phyloP scores from a whole-genome alignment of 202 grass and related monocot genomes.

The Setaria viridis region DNA sequence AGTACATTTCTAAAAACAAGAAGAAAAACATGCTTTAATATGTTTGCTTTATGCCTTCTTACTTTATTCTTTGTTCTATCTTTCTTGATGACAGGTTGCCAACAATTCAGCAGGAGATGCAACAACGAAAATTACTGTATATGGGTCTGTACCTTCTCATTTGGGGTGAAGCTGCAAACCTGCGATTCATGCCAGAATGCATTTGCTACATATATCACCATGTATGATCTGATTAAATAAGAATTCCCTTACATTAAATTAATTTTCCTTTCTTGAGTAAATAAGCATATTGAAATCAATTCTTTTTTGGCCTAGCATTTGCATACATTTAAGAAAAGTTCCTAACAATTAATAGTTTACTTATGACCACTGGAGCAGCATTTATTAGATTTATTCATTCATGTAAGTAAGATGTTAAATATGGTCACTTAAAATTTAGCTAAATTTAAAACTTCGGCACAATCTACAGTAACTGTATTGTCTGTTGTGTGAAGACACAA shows the following conservation, averaged over 20 bases:
- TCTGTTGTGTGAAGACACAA: slow-evolving; percentile 16
- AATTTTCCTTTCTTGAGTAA: not conserved
- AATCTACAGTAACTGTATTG: not conserved
- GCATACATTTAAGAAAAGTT: slow-evolving; percentile 14
- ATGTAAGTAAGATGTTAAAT: slow-evolving; percentile 5
- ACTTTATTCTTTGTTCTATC: slow-evolving; percentile 43
- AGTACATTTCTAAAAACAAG: not conserved
- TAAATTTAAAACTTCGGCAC: not conserved
- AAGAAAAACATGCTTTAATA: not conserved
- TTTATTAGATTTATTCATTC: not conserved
- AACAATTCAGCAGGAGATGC: slow-evolving; percentile 91
- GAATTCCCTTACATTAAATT: slow-evolving; percentile 15
- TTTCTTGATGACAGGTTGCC: slow-evolving; percentile 70
- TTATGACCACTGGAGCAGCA: not conserved
- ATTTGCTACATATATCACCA: slow-evolving; percentile 99
- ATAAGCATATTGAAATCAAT: slow-evolving; percentile 23
- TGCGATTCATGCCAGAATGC: slow-evolving; percentile 98
- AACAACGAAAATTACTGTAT: slow-evolving; percentile 93
- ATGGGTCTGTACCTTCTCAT: slow-evolving; percentile 99
- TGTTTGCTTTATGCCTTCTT: slow-evolving; percentile 15
- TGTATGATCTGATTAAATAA: slow-evolving; percentile 62
- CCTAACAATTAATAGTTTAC: slow-evolving; percentile 15
- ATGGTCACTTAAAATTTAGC: not conserved
- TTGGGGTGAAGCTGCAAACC: slow-evolving; percentile 98
- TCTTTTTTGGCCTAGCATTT: not conserved